Evolutionary conservation across 768 basidiomycete genomes (phyloP).

Genomic region (Porphyrellus cyaneotinctus): DNA sequence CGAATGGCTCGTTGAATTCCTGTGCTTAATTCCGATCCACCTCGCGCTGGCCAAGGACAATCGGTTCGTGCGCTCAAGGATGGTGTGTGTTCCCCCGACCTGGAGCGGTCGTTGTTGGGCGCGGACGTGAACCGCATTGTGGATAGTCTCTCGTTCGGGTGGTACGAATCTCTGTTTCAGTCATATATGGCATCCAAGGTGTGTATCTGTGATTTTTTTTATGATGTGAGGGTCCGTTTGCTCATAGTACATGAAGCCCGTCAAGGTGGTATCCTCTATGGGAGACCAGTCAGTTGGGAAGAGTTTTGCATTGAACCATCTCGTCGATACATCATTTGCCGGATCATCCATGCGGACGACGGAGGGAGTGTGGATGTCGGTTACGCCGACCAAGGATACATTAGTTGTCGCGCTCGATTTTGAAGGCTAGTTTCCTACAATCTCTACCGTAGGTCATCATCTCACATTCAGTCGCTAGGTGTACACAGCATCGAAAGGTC

Average conservation of each 20-base stretch:
- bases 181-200: constrained; percentile 59
- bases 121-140: constrained; percentile 55
- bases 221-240: fast-evolving
- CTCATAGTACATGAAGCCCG: constrained; percentile 40
- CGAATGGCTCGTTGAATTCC: constrained; percentile 58
- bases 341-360: constrained; percentile 60
- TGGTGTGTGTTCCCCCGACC: constrained; percentile 44
- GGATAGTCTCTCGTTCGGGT: constrained; percentile 52
- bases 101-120: constrained; percentile 51
- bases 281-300: too few species aligned
- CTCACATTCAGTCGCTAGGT: constrained; percentile 28
- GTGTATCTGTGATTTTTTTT: too few species aligned
- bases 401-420: constrained; percentile 56
- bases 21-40: too few species aligned
- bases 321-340: constrained; percentile 59
- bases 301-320: too few species aligned
- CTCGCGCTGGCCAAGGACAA: constrained; percentile 57
- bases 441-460: not conserved
- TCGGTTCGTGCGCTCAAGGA: constrained; percentile 55
- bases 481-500: constrained; percentile 63
- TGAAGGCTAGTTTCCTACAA: too few species aligned
- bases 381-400: constrained; percentile 51
- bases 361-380: too few species aligned
- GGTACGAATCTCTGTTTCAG: constrained; percentile 62
- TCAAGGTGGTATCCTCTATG: too few species aligned